A percentile compares a stretch with the other conserved stretches of the same genome.
phyloP scores from a whole-genome alignment of 768 basidiomycete species.

The Mrakia frigida region DNA sequence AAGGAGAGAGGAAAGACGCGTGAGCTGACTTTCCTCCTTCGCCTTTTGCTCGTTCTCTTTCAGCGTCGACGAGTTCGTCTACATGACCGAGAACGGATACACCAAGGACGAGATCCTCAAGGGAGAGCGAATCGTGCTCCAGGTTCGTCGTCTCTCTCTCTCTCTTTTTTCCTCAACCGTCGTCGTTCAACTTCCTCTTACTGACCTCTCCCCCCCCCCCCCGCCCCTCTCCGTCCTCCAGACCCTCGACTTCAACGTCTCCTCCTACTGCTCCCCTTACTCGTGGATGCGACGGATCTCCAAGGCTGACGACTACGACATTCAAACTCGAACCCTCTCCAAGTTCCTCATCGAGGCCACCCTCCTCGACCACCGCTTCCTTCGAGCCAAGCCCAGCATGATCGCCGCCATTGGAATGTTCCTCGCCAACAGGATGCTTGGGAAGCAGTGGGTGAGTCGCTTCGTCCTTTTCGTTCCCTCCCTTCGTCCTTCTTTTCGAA shows the following conservation, averaged over 20 bases:
- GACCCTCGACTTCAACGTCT: constrained; percentile 89
- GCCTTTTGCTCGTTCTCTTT: neutral
- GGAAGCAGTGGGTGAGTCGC: constrained; percentile 85
- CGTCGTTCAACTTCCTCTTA: constrained; percentile 1
- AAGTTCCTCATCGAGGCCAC: constrained; percentile 98
- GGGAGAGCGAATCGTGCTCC: constrained; percentile 92
- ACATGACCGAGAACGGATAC: constrained; percentile 94
- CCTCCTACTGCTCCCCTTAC: constrained; percentile 97
- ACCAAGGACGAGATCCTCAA: constrained; percentile 93
- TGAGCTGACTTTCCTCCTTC: neutral
- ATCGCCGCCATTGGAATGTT: constrained; percentile 97
- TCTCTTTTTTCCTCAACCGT: neutral
- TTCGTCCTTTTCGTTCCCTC: constrained; percentile 27
- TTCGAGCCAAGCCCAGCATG: constrained; percentile 87
- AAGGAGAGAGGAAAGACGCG: neutral
- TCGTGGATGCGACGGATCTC: constrained; percentile 98
- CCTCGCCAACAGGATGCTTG: constrained; percentile 86
- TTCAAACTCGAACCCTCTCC: constrained; percentile 92
- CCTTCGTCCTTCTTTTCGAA: constrained; percentile 1
- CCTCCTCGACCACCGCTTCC: constrained; percentile 82
- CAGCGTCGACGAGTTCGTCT: constrained; percentile 90
- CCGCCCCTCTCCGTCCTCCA: constrained; percentile 33
- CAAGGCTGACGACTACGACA: constrained; percentile 97
- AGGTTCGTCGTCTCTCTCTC: constrained; percentile 43
- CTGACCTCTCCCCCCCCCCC: neutral